Conservation (phyloP, 1,284 basidiomycete genomes). For the Schizophyllum amplum region DNA sequence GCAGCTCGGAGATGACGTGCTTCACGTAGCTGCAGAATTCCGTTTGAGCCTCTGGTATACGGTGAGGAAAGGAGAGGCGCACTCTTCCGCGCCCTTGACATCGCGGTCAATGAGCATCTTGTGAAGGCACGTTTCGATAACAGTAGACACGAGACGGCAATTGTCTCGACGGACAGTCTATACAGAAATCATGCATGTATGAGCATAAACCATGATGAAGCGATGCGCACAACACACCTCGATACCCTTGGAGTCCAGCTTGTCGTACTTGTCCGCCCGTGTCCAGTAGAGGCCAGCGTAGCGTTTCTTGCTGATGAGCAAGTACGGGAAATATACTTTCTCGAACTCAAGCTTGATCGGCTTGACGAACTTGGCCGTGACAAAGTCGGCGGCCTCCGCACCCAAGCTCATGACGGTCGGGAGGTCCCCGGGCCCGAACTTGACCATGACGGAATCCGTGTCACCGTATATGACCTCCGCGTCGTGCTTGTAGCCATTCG, state of each 20-base stretch:
- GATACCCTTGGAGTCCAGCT: constrained; percentile 98
- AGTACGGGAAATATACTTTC: constrained; percentile 95
- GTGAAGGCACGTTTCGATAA: constrained; percentile 93
- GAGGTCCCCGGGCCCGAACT: constrained; percentile 85
- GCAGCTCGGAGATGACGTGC: constrained; percentile 82
- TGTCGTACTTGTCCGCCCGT: constrained; percentile 86
- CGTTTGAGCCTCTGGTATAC: constrained; percentile 8
- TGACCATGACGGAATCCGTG: constrained; percentile 97
- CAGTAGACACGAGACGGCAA: constrained; percentile 89
- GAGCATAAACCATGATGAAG: not conserved
- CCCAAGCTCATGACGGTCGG: constrained; percentile 60
- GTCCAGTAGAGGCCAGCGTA: constrained; percentile 98
- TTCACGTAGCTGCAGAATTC: constrained; percentile 70
- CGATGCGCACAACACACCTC: constrained; percentile 53
- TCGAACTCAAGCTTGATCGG: constrained; percentile 98
- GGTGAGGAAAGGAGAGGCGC: constrained; percentile 19
- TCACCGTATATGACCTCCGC: constrained; percentile 95
- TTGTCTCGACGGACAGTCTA: constrained; percentile 96
- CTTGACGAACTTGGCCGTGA: constrained; percentile 84
- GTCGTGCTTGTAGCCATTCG: constrained; percentile 80
- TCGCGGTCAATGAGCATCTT: constrained; percentile 95
- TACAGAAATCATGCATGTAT: not conserved
- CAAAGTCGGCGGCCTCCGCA: constrained; percentile 89
- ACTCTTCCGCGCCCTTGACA: constrained; percentile 88
- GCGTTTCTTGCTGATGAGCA: constrained; percentile 95